Conservation (phyloP, 768 basidiomycete species). For the Dentipellis sp. region DNA sequence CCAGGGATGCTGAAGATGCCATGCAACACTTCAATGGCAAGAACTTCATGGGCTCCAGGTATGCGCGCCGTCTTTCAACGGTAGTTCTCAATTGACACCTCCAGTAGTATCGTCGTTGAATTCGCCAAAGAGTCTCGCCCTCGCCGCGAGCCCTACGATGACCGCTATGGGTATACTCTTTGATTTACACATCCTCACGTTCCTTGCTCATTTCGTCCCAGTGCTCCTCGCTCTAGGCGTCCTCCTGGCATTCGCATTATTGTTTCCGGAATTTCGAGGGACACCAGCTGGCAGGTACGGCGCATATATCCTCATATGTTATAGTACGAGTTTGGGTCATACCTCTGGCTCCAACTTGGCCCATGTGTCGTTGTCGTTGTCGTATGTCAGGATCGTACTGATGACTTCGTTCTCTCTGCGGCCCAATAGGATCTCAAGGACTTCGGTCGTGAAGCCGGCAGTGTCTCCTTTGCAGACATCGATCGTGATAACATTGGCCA, state of each 20-base stretch:
- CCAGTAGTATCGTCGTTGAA: constrained; percentile 82
- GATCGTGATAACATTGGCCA: constrained; percentile 79
- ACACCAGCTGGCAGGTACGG: constrained; percentile 99
- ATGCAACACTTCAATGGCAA: constrained; percentile 82
- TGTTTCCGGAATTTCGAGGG: constrained; percentile 84
- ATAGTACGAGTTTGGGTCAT: neutral
- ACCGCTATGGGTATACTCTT: constrained; percentile 37
- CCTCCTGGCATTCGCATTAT: constrained; percentile 78
- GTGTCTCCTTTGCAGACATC: constrained; percentile 91
- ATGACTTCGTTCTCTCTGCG: neutral
- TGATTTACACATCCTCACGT: neutral
- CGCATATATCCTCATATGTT: constrained; percentile 19
- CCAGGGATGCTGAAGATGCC: constrained; percentile 92
- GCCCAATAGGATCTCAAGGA: constrained; percentile 86
- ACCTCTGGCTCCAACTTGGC: neutral
- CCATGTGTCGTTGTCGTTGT: neutral
- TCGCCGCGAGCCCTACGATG: constrained; percentile 61
- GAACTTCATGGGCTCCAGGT: constrained; percentile 84
- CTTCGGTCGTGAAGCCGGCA: constrained; percentile 90
- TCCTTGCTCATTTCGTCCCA: constrained; percentile 1
- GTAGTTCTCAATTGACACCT: neutral
- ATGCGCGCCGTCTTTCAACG: constrained; percentile 13
- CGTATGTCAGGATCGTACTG: constrained; percentile 1
- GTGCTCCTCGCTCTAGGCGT: constrained; percentile 54
- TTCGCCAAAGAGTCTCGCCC: constrained; percentile 91